These are phyloP conservation scores for Ophiostoma himal-ulmi DNA, from an alignment of 2,329 filamentous ascomycete species.

Conservation along the genomic window DNA sequence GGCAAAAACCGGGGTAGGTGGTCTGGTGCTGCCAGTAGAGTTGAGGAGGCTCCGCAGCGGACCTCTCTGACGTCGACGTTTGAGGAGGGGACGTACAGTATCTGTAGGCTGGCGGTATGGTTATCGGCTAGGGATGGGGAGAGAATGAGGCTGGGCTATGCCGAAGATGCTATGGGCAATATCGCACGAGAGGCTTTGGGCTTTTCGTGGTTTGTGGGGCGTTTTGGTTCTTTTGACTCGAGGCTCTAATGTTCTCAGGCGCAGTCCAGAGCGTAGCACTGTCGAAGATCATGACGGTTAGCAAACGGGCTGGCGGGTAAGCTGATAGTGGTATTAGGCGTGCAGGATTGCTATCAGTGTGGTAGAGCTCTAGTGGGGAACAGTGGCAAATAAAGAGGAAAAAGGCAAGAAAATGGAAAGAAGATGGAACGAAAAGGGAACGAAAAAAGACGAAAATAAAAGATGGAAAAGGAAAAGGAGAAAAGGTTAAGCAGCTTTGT, in stretches of 20 bases:
- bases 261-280: neutral
- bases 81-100: neutral
- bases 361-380: slow-evolving; percentile 7
- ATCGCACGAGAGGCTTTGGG: neutral
- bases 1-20: neutral
- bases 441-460: neutral
- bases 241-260: neutral
- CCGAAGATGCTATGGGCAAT: neutral
- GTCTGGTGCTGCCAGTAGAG: neutral
- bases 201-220: neutral
- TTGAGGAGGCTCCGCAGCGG: slow-evolving; percentile 13
- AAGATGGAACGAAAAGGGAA: neutral
- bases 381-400: neutral
- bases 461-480: neutral
- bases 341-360: neutral
- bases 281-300: slow-evolving; percentile 7
- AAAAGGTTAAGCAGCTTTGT: neutral
- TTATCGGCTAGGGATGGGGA: neutral
- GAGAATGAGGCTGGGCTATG: neutral
- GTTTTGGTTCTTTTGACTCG: neutral
- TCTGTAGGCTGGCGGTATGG: neutral
- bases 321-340: neutral
- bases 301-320: slow-evolving; percentile 3
- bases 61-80: slow-evolving; percentile 9
- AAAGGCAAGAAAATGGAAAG: slow-evolving; percentile 6